phyloP scores from a whole-genome alignment of 1,284 basidiomycete genomes.

The Apiotrichum siamense region DNA sequence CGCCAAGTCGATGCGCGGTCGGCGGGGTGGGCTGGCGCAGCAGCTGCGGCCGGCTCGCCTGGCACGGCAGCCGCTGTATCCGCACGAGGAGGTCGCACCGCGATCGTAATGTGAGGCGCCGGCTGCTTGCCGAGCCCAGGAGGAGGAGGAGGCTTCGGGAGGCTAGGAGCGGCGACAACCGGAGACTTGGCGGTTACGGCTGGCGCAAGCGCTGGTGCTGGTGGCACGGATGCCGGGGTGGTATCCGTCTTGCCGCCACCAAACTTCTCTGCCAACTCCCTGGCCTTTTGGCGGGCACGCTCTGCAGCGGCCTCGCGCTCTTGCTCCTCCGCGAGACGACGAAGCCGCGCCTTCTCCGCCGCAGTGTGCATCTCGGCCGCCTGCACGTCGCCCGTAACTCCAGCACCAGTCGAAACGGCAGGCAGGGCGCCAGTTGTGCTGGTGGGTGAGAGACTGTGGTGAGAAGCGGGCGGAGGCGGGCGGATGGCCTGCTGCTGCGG shows the following conservation, averaged over 20 bases:
- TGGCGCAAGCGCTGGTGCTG: not conserved
- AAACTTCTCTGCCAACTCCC: conserved; percentile 71
- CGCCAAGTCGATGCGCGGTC: conserved; percentile 13
- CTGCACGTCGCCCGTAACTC: conserved; percentile 52
- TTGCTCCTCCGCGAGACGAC: conserved; percentile 73
- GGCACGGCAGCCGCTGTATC: not conserved
- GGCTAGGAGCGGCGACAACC: not conserved
- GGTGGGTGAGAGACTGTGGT: not conserved
- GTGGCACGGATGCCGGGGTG: conserved; percentile 1
- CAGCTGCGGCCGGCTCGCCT: not conserved
- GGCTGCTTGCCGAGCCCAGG: conserved; percentile 12
- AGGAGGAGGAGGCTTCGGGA: conserved; percentile 6
- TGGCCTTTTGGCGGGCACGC: conserved; percentile 75
- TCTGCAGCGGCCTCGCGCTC: conserved; percentile 77
- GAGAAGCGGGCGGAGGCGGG: not conserved
- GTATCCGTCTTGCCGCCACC: conserved; percentile 36
- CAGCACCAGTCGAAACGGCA: not conserved
- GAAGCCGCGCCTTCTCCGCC: conserved; percentile 70
- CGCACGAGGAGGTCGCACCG: conserved; percentile 1
- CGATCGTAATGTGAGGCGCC: conserved; percentile 10
- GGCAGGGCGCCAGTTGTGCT: not conserved
- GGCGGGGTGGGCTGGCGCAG: not conserved
- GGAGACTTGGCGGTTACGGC: not conserved
- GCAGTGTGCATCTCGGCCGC: conserved; percentile 83
- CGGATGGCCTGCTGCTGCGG: not conserved